Conservation (phyloP, 2,329 filamentous ascomycete genomes). For the Paecilomyces sp. region DNA sequence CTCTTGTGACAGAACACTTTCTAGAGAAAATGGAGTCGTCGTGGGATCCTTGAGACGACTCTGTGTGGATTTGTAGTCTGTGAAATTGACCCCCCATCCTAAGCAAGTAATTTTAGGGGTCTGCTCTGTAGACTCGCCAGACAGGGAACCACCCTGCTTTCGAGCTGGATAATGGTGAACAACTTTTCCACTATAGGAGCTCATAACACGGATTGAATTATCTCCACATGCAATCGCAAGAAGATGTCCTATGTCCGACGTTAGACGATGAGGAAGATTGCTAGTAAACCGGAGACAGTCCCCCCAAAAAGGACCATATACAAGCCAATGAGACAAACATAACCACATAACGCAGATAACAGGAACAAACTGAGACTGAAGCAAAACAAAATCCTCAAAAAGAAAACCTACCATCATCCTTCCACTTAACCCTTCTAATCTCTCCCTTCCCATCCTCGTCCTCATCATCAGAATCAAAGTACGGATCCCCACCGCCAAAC, state of each 20-base stretch:
- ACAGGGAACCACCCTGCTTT: conserved; percentile 10
- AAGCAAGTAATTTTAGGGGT: conserved; percentile 37
- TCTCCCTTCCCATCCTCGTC: conserved; percentile 18
- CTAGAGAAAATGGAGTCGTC: conserved; percentile 28
- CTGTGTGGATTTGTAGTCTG: conserved; percentile 40
- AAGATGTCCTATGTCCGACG: conserved; percentile 45
- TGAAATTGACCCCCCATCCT: conserved; percentile 51
- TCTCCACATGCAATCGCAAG: conserved; percentile 81
- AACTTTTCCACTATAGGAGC: conserved; percentile 72
- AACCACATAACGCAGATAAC: neutral
- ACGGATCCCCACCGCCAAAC: conserved; percentile 27
- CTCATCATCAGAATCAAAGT: conserved; percentile 37
- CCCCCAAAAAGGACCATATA: neutral
- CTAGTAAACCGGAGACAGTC: neutral
- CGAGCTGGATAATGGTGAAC: conserved; percentile 58
- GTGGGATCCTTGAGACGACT: conserved; percentile 26
- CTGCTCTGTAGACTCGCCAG: conserved; percentile 1
- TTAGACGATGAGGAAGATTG: neutral
- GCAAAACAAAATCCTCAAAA: conserved; percentile 1
- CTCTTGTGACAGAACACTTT: conserved; percentile 35
- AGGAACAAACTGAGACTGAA: neutral
- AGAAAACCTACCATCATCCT: conserved; percentile 53
- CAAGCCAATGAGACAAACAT: neutral
- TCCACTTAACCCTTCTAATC: conserved; percentile 53
- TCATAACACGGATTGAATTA: conserved; percentile 67